Evolutionary conservation across 805 yeast genomes (phyloP), one percentile per base, ranked within the genome.

Genomic region (Lipomyces spencermartinsiae): DNA sequence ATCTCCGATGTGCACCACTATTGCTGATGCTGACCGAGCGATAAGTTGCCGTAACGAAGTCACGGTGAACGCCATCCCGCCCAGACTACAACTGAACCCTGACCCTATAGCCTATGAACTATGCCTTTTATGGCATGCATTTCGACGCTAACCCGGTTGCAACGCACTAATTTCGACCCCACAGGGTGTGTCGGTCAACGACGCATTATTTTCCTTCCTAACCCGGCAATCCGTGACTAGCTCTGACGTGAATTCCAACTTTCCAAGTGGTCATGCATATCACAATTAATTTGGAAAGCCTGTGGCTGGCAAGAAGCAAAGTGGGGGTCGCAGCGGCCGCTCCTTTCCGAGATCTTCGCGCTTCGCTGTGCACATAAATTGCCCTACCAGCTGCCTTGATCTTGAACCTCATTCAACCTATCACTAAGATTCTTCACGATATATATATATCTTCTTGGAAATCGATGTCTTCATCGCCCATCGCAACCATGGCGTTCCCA

Each of bases 251-350:
- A 1, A 39, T 39, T 39, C 49, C 49, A 39, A 39, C 3, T 16
- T 39, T 39, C 49, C 49, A 39, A 39, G 49, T 16, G 49, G 4
- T 39, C 49, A 39, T 39, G 49, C 4, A 39, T 2, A 39, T 39
- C n/a, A 39, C 49, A 39, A 39, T 39, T 3, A 39, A 39, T 39
- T 39, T 39, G 49, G 49, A 39, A 39, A 39, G 49, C 49, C 1
- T 39, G 49, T 39, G 49, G 49, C 49, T 39, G 49, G 49, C 49
- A 39, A 39, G 49, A 39, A 39, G 49, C 49, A 39, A 39, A 39
- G 49, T 39, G 46, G 14, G 46, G 46, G 46, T 9, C 46, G 46
- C 46, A 39, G 46, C n/a, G n/a, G n/a, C n/a, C n/a, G 16, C 16
- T 16, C n/a, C 49, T 12, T 39, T 39, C 49, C 3, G 49, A 39